Evolutionary conservation across 768 basidiomycete species (phyloP).

Genomic region (Daedalea quercina): DNA sequence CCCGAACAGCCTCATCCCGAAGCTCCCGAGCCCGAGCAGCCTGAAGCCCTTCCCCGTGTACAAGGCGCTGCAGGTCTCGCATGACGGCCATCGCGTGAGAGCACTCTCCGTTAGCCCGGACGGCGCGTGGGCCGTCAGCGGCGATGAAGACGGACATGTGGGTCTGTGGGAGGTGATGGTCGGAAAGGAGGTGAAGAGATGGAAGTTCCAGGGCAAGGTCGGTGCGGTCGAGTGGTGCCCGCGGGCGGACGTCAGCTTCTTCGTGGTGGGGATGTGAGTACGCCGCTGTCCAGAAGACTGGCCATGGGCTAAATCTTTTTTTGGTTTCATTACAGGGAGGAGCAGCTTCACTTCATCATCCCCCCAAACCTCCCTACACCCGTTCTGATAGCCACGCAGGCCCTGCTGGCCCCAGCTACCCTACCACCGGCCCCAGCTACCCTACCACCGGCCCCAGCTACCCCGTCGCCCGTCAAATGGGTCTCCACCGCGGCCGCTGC

Average conservation of each 20-base stretch:
- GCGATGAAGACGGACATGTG: slow-evolving; percentile 83
- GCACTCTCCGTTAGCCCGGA: slow-evolving; percentile 79
- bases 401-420: slow-evolving; percentile 54
- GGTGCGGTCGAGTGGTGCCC: slow-evolving; percentile 93
- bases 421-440: slow-evolving; percentile 50
- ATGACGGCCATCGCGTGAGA: slow-evolving; percentile 62
- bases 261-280: slow-evolving; percentile 75
- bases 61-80: slow-evolving; percentile 62
- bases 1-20: slow-evolving; percentile 86
- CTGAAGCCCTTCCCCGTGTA: slow-evolving; percentile 93
- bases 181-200: slow-evolving; percentile 82
- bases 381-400: slow-evolving; percentile 51
- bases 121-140: slow-evolving; percentile 87
- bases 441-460: slow-evolving; percentile 54
- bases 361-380: slow-evolving; percentile 70
- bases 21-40: slow-evolving; percentile 87
- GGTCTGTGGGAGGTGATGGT: slow-evolving; percentile 89
- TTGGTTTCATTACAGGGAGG: slow-evolving; percentile 48
- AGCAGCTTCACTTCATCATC: slow-evolving; percentile 69
- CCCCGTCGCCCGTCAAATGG: slow-evolving; percentile 71
- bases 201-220: slow-evolving; percentile 76
- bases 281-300: neutral
- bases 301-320: neutral
- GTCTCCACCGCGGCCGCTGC: slow-evolving; percentile 36
- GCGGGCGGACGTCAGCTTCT: slow-evolving; percentile 70